Conservation (phyloP, 495 filamentous ascomycete genomes). For the Neurospora sp. region DNA sequence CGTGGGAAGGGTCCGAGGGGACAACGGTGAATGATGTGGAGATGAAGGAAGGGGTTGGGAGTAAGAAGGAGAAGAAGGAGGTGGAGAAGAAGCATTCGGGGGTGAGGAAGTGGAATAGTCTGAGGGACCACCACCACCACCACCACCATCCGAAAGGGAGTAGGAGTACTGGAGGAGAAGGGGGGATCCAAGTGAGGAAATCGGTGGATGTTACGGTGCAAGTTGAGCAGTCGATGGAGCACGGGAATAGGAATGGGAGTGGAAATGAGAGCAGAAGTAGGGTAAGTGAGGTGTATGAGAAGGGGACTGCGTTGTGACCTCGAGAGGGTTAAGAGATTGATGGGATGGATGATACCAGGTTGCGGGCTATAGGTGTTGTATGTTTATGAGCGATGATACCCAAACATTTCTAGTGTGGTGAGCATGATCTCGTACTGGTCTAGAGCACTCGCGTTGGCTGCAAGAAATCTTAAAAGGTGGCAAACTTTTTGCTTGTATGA, state of each 20-base stretch:
- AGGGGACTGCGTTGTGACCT: neutral
- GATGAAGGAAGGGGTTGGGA: conserved; percentile 6
- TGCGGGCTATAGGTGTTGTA: neutral
- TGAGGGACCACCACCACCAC: neutral
- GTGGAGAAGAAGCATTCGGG: neutral
- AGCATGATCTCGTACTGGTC: neutral
- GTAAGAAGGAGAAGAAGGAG: neutral
- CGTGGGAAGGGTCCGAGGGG: neutral
- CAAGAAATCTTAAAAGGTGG: too few species aligned
- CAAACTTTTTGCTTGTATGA: too few species aligned
- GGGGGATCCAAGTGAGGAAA: neutral
- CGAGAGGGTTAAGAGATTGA: too few species aligned
- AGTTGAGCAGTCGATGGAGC: neutral
- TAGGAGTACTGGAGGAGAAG: neutral
- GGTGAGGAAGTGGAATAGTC: neutral
- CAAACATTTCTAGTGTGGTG: neutral
- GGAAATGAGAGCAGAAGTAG: neutral
- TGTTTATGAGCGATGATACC: neutral
- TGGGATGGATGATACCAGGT: neutral
- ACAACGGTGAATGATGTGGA: conserved; percentile 12
- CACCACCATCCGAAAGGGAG: neutral
- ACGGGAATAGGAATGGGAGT: neutral
- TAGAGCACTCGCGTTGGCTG: neutral
- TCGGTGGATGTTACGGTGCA: neutral
- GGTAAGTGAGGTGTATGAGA: neutral